Base-by-base conservation (phyloP, 2,329 filamentous ascomycete species). In the Trichoderma breve region DNA sequence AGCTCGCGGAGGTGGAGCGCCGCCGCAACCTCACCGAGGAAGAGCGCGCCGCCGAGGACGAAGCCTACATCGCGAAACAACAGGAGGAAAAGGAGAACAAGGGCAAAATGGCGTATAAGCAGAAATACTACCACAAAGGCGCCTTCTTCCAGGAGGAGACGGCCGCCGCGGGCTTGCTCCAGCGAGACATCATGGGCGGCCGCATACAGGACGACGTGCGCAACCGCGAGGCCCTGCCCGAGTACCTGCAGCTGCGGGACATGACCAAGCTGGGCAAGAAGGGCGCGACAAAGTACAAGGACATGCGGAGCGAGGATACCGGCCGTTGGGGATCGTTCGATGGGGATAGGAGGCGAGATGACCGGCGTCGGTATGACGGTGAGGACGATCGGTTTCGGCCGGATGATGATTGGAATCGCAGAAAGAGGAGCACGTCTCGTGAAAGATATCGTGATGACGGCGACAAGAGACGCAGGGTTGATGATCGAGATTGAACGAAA, bases 61-160 rank as follows among this genome's bases (percentile, higher is more conserved):
- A 90, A 57, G 92, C 88, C 65, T 93, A 90, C 80, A 84, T 98
- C 21, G 90, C 91, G 1, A 86, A 87, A 75, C 95, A 98, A 82
- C 90, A 92, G 76, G 92, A 92, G 74, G 94, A 97, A 74, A 93
- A 93, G 77, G 90, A 92, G 73, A 82, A 86, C 65, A 91, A 92
- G 73, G 94, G 94, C 68, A 92, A 95, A 82, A 93, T 96, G 86
- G 88, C 88, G 2, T 98, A 90, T 81, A 93, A 98, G 92, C 95
- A 98, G 79, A 94, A 95, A 80, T 99, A 98, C 84, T 95, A 93
- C 82, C 96, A 99, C 86, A 95, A 95, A 83, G 96, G 96, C 63
- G 96, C 96, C 18, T 99, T 98, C 84, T 98, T 93, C 85, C 92
- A 92, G 75, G 93, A 95, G 67, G 93, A 97, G 76, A 87, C 91